Conservation (phyloP, 163 green algal species). For the Coccomyxa subellipsoidea region DNA sequence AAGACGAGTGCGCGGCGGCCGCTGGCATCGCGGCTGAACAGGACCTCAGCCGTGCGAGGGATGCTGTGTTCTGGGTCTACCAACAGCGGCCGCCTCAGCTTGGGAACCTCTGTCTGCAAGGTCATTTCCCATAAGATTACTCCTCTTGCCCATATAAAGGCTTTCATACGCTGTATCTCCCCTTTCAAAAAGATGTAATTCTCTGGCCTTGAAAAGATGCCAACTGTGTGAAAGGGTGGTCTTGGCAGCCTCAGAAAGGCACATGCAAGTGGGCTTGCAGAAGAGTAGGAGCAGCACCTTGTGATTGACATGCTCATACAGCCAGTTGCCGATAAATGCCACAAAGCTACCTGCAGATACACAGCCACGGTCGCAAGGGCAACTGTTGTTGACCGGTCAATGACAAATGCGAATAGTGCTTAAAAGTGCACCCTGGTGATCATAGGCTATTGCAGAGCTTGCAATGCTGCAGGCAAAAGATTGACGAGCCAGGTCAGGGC, state of each 20-base stretch:
- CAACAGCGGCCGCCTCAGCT: not conserved
- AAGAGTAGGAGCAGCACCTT: no score
- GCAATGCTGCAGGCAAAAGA: not conserved
- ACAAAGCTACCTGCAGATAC: not conserved
- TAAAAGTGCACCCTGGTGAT: no score
- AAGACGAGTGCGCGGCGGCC: not conserved
- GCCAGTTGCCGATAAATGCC: not conserved
- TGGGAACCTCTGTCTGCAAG: not conserved
- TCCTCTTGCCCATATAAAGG: not conserved
- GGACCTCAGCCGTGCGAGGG: not conserved
- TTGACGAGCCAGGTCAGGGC: not conserved
- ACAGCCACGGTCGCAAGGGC: not conserved
- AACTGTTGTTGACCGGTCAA: no score
- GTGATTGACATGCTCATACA: not conserved
- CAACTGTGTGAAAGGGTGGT: no score
- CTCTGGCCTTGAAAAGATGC: no score
- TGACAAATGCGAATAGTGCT: no score
- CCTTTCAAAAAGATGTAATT: no score
- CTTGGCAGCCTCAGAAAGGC: no score
- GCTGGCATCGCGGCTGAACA: not conserved
- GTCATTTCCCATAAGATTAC: not conserved
- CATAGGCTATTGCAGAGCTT: no score
- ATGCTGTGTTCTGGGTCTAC: not conserved
- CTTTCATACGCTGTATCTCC: no score
- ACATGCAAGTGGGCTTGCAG: no score